Base-by-base conservation (phyloP, 2,329 filamentous ascomycete genomes). In the Chaetomium sp. region DNA sequence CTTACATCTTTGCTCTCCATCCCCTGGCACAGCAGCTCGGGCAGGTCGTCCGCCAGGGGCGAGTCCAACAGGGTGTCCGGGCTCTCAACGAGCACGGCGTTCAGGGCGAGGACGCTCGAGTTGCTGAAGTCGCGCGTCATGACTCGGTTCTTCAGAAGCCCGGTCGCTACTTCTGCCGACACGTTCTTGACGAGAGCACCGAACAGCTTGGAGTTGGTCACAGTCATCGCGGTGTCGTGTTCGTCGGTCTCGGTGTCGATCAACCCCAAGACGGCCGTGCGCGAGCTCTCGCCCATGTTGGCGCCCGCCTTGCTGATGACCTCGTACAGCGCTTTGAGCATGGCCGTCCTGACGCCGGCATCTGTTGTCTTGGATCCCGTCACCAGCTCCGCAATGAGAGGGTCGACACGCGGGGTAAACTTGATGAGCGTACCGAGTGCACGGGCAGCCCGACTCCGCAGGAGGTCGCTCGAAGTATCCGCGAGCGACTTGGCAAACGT, bases 401-500 rank as follows among this genome's bases (percentile, higher is more conserved):
- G 95, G 77, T 99, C 96, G 27, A 99, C 92, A 74, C 96, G 89
- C 29, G 95, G 94, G 0, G 94, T 98, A 74, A 97, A 87, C 66
- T 93, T 97, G 80, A 99, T 99, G 67, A 99, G 80, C 10, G 94
- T 98, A 65, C 96, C 95, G 57, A 99, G 80, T 56, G 95, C 95
- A 79, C 95, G 96, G 45, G 95, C 95, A 60, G 96, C 95, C 70
- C 96, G 87, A 65, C 89, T 90, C 69, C 96, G 88, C 65, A 99
- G 80, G 23, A 93, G 82, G 70, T 98, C 94, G 75, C 94, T 98
- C 0, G 93, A 91, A 0, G 93, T 88, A 77, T 99, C 96, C 3
- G 95, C 95, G 57, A 99, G 84, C 50, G 93, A 94, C 78, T 97
- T 96, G 64, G 95, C 94, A 80, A 99, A 99, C 0, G 95, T 99